phyloP scores from a whole-genome alignment of 371 early-diverging fungal genomes.

The Rhizomucor pusillus region DNA sequence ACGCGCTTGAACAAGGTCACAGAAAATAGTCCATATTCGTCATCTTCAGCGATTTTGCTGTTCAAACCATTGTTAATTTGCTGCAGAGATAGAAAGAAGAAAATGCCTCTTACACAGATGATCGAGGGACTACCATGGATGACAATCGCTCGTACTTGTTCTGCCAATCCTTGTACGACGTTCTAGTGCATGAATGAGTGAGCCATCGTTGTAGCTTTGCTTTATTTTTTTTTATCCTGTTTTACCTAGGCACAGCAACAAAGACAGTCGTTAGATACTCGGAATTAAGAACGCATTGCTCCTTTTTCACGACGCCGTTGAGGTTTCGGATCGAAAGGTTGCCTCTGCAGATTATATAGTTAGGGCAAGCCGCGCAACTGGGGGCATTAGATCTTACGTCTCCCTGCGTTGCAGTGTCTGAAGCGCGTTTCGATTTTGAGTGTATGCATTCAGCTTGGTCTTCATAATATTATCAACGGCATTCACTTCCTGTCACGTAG shows the following conservation, averaged over 20 bases:
- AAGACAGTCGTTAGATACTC: constrained; percentile 90
- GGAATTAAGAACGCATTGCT: constrained; percentile 87
- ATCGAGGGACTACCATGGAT: constrained; percentile 95
- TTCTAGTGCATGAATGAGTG: constrained; percentile 29
- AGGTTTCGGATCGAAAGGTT: constrained; percentile 87
- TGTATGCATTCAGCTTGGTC: constrained; percentile 80
- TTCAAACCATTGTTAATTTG: not conserved
- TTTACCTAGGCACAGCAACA: constrained; percentile 92
- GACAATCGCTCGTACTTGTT: constrained; percentile 86
- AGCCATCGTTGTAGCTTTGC: not conserved
- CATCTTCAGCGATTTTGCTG: constrained; percentile 87
- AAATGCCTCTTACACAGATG: constrained; percentile 72
- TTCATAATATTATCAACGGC: constrained; percentile 86
- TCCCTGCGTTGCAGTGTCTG: constrained; percentile 79
- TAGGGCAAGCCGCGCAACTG: too few relatives aligned
- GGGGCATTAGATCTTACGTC: constrained; percentile 70
- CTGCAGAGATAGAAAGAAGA: not conserved
- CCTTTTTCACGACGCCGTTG: constrained; percentile 86
- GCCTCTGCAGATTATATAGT: constrained; percentile 59
- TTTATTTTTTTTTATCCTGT: not conserved
- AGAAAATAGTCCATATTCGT: constrained; percentile 88
- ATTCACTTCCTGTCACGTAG: constrained; percentile 67
- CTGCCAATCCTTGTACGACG: constrained; percentile 77
- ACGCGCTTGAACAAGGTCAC: constrained; percentile 90
- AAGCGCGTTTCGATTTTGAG: constrained; percentile 75